Conservation (phyloP, 139 green algal species). For the Ettlia oleoabundans region DNA sequence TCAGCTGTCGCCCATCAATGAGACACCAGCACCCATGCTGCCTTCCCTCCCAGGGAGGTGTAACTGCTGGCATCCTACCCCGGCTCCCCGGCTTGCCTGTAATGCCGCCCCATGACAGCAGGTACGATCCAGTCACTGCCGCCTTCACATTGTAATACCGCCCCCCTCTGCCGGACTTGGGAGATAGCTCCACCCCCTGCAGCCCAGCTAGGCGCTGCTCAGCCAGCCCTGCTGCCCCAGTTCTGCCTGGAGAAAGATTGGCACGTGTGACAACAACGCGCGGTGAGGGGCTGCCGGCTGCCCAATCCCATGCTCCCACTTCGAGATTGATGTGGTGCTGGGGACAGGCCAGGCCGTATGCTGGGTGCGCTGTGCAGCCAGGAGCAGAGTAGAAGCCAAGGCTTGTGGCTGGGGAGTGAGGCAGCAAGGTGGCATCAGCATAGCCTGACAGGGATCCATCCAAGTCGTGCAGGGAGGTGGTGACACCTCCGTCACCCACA, state of each 20-base stretch:
- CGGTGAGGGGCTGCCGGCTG: not conserved
- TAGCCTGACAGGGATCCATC: constrained; percentile 12
- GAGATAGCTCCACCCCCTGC: not conserved
- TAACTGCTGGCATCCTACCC: not conserved
- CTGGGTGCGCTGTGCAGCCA: constrained; percentile 5
- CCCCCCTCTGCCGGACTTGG: not conserved
- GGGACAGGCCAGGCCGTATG: constrained; percentile 14
- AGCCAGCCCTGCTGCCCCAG: not conserved
- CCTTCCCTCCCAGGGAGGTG: no score
- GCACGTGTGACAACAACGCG: not conserved
- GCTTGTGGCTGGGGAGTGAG: not conserved
- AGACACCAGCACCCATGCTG: no score
- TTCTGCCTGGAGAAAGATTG: not conserved
- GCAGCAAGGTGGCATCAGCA: not conserved
- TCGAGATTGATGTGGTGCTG: constrained; percentile 1
- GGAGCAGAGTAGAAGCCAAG: constrained; percentile 2
- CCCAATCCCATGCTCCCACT: not conserved
- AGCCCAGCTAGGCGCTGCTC: constrained; percentile 5
- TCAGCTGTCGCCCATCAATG: no score
- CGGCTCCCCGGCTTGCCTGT: not conserved
- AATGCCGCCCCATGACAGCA: not conserved
- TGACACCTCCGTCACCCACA: not conserved
- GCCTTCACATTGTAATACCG: not conserved
- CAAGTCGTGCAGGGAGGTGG: not conserved
- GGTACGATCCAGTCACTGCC: not conserved